Base-by-base conservation (phyloP, 2,329 filamentous ascomycete genomes). In the Zalaria sp. region DNA sequence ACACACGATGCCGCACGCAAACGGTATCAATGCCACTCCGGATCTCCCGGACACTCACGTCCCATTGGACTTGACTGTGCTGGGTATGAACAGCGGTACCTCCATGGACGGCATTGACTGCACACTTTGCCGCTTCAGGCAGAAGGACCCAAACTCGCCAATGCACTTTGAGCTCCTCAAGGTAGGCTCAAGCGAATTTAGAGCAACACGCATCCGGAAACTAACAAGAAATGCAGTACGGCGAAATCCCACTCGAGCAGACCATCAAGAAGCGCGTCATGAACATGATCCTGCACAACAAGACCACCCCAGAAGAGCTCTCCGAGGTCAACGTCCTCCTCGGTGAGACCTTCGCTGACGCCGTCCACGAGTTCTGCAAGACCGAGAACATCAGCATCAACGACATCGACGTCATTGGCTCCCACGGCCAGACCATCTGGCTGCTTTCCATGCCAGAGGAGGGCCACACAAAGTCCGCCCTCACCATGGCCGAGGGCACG, bases 381-480 rank as follows among this genome's bases (percentile, higher is more conserved):
- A 60, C 65, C 38, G 53, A 71, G 37, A 47, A 56, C 25, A 55
- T 75, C 35, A 49, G 64, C 7, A 55, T 68, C 18, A 53, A 59
- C 10, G 60, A 60, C 5, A 67, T 78, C 45, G 72, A 77, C 47
- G 64, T 64, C 25, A 64, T 77, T 32, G 72, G 72, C 25, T 73
- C 71, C 3, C 72, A 78, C 47, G 72, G 73, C 9, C 72, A 76
- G 56, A 77, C 72, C 6, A 73, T 73, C 47, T 77, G 69, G 69
- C 58, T 75, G 4, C 59, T 69, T 10, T 67, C 64, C 41, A 73
- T 74, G 69, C 69, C 72, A 0, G 62, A 68, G 39, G 43, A 49
- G 26, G 66, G 63, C 5, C 62, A 69, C 41, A 64, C 60, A 27
- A 63, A 61, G 34, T 68, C 66, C 34, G 67, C 69, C 10, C 55